These are phyloP conservation scores for Plectosphaerella cucumerina DNA, from an alignment of 2,329 filamentous ascomycete species.

Conservation along the genomic window DNA sequence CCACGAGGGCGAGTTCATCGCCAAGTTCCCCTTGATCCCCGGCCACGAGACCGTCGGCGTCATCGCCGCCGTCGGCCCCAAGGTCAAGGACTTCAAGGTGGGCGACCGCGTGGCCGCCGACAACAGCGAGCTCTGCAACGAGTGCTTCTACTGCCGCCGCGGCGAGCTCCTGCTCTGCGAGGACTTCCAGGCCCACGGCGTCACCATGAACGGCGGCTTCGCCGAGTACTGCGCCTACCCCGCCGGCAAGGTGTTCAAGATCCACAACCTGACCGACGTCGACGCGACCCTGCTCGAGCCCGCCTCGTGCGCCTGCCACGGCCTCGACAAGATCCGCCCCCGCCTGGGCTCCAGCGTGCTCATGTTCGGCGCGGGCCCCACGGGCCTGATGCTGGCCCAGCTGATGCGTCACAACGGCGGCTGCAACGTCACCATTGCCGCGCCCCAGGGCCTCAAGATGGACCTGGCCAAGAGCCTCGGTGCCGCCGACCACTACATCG, in stretches of 20 bases:
- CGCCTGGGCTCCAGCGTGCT: slow-evolving; percentile 62
- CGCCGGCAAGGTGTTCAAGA: slow-evolving; percentile 56
- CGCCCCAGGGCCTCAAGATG: slow-evolving; percentile 66
- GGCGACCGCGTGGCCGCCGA: slow-evolving; percentile 62
- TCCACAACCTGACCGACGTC: slow-evolving; percentile 62
- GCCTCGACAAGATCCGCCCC: slow-evolving; percentile 63
- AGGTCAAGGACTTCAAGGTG: slow-evolving; percentile 56
- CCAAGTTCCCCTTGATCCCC: slow-evolving; percentile 61
- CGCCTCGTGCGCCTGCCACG: slow-evolving; percentile 67
- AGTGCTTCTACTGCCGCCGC: slow-evolving; percentile 70
- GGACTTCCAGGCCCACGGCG: slow-evolving; percentile 62
- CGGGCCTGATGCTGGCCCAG: slow-evolving; percentile 61
- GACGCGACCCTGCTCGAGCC: slow-evolving; percentile 68
- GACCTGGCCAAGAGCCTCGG: slow-evolving; percentile 58
- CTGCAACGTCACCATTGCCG: slow-evolving; percentile 66
- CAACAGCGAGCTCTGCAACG: slow-evolving; percentile 63
- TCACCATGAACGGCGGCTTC: slow-evolving; percentile 67
- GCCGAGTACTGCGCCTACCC: slow-evolving; percentile 62
- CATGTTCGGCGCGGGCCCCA: slow-evolving; percentile 64
- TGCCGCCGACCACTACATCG: slow-evolving; percentile 50
- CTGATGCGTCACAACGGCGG: slow-evolving; percentile 62
- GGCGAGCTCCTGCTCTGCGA: slow-evolving; percentile 66
- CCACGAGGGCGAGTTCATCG: slow-evolving; percentile 64
- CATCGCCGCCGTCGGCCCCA: slow-evolving; percentile 49
- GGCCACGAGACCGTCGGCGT: slow-evolving; percentile 67